These are phyloP conservation scores for Phoenix roebelenii DNA, from an alignment of 176 grass and related monocot genomes.

Conservation along the genomic window DNA sequence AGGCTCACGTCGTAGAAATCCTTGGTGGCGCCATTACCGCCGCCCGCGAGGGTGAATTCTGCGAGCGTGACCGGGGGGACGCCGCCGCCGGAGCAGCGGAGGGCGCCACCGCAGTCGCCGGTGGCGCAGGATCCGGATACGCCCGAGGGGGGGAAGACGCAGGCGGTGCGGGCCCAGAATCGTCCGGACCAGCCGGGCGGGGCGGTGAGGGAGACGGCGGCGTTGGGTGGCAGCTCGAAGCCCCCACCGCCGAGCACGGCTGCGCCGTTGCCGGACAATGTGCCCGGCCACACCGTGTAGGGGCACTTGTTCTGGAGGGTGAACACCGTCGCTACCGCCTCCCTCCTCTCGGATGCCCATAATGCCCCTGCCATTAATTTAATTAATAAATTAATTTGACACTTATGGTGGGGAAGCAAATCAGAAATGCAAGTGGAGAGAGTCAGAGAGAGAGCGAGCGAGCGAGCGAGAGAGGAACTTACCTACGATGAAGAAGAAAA, in stretches of 20 bases:
- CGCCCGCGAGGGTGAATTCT: constrained; percentile 5
- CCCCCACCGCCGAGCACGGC: constrained; percentile 1
- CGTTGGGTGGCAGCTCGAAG: background rate
- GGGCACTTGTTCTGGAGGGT: constrained; percentile 3
- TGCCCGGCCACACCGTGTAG: constrained; percentile 2
- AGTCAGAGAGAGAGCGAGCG: too few relatives aligned
- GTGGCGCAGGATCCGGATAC: background rate
- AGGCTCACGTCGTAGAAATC: too few relatives aligned
- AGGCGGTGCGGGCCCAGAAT: constrained; percentile 10
- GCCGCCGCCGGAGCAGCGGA: background rate
- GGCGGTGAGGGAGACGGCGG: background rate
- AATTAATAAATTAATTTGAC: too few relatives aligned
- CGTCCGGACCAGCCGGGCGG: constrained; percentile 8
- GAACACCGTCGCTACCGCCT: background rate
- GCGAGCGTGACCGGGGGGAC: background rate
- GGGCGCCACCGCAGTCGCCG: background rate
- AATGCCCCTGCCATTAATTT: too few relatives aligned
- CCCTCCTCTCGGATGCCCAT: too few relatives aligned
- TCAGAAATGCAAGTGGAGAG: too few relatives aligned
- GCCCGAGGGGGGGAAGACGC: background rate
- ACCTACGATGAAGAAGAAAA: too few relatives aligned
- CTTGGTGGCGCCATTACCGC: too few relatives aligned
- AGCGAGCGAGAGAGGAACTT: too few relatives aligned
- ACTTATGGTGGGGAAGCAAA: too few relatives aligned
- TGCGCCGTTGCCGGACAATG: constrained; percentile 7